Evolutionary conservation across 108 stramenopile species (phyloP).

Genomic region (Fragilariopsis cylindrus): DNA sequence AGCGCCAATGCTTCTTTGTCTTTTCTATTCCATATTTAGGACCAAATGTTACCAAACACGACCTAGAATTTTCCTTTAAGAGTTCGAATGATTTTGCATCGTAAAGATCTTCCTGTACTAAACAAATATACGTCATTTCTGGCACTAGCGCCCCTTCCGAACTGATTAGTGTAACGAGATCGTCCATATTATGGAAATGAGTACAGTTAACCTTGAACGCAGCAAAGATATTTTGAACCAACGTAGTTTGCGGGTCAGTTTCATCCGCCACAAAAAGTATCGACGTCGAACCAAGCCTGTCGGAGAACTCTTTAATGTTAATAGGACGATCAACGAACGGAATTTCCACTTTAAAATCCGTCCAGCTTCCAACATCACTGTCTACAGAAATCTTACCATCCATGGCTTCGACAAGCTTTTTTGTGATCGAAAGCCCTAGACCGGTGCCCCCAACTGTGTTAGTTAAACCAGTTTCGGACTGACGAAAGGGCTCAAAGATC

Average conservation of each 20-base stretch:
- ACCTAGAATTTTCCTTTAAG: too few relatives aligned
- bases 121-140: too few relatives aligned
- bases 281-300: background rate
- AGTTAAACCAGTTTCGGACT: constrained; percentile 20
- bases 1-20: too few relatives aligned
- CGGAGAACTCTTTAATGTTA: background rate
- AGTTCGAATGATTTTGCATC: too few relatives aligned
- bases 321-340: constrained; percentile 10
- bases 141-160: too few relatives aligned
- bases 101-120: too few relatives aligned
- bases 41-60: too few relatives aligned
- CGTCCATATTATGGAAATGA: constrained; percentile 3
- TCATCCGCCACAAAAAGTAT: constrained; percentile 23
- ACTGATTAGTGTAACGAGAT: background rate
- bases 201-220: constrained; percentile 1
- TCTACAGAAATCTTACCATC: constrained; percentile 38
- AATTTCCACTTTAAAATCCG: constrained; percentile 38
- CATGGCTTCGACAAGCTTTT: constrained; percentile 40
- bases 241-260: background rate
- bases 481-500: constrained; percentile 53
- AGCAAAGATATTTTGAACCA: background rate
- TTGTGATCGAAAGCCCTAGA: constrained; percentile 44
- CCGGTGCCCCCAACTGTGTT: constrained; percentile 38
- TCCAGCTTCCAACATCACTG: constrained; percentile 27
- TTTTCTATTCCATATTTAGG: too few relatives aligned